Conservation (phyloP, 371 early-diverging fungal species). For the Phascolomyces articulosus region DNA sequence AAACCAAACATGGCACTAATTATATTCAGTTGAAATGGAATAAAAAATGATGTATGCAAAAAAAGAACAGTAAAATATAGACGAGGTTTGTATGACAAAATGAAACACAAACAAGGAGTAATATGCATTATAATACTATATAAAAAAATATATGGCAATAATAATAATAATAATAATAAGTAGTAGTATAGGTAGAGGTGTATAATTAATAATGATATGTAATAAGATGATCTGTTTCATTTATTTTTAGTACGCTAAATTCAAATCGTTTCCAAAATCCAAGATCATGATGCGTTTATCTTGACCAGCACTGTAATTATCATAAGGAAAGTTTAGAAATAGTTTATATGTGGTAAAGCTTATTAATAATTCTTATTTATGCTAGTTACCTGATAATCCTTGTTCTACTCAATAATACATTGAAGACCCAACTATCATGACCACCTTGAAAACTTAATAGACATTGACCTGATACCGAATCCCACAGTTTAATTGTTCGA, state of each 20-base stretch:
- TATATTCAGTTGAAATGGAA: too few species aligned
- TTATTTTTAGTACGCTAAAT: background rate
- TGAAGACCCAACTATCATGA: slow-evolving; percentile 93
- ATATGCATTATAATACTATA: too few species aligned
- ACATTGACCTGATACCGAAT: slow-evolving; percentile 50
- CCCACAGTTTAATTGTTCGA: slow-evolving; percentile 95
- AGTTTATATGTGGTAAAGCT: background rate
- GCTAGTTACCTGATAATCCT: slow-evolving; percentile 69
- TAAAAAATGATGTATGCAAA: too few species aligned
- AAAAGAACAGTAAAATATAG: too few species aligned
- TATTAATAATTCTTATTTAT: background rate
- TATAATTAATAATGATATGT: background rate
- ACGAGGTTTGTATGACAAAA: too few species aligned
- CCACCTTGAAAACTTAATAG: slow-evolving; percentile 69
- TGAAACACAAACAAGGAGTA: too few species aligned
- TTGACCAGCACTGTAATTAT: slow-evolving; percentile 56
- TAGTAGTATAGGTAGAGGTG: background rate
- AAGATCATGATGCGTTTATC: slow-evolving; percentile 76
- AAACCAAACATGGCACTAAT: too few species aligned
- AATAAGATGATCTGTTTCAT: too few species aligned
- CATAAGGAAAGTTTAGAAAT: too few species aligned
- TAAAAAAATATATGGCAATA: too few species aligned
- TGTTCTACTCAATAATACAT: slow-evolving; percentile 78
- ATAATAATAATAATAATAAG: too few species aligned
- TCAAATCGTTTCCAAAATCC: slow-evolving; percentile 65